Percentiles rank a stretch among this genome's conserved stretches.
These are phyloP conservation scores for Bruguiera sexangula DNA, from an alignment of 345 rosid genomes.

Conservation along the genomic window DNA sequence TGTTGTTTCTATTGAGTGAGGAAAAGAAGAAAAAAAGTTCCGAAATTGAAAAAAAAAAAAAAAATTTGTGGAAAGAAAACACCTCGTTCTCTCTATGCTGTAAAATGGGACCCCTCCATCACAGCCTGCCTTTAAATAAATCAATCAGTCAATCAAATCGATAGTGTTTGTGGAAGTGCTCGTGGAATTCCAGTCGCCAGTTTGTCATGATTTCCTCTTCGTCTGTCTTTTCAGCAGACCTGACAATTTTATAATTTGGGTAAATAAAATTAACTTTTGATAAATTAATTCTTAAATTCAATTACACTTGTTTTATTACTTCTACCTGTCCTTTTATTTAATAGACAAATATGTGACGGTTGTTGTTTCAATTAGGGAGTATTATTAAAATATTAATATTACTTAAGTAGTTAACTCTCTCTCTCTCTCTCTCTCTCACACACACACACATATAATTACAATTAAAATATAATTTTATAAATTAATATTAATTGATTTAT, in stretches of 20 bases:
- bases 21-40: background rate
- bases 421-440: too few relatives aligned
- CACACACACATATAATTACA: too few relatives aligned
- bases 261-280: too few relatives aligned
- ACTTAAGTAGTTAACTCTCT: too few relatives aligned
- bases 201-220: conserved; percentile 10
- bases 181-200: conserved; percentile 20
- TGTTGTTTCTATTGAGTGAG: conserved; percentile 12
- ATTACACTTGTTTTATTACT: too few relatives aligned
- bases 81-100: background rate
- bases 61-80: background rate
- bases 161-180: conserved; percentile 5
- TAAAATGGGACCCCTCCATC: background rate
- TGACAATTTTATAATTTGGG: background rate
- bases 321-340: too few relatives aligned
- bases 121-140: conserved; percentile 3
- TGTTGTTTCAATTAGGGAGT: too few relatives aligned
- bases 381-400: too few relatives aligned
- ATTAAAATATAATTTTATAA: too few relatives aligned
- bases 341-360: too few relatives aligned
- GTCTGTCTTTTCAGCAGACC: conserved; percentile 18
- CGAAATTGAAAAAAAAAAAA: background rate
- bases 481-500: too few relatives aligned
- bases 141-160: conserved; percentile 16
- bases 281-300: too few relatives aligned